These are phyloP conservation scores for Alternaria angustiovoidea DNA, from an alignment of 2,329 filamentous ascomycete genomes.

Conservation along the genomic window DNA sequence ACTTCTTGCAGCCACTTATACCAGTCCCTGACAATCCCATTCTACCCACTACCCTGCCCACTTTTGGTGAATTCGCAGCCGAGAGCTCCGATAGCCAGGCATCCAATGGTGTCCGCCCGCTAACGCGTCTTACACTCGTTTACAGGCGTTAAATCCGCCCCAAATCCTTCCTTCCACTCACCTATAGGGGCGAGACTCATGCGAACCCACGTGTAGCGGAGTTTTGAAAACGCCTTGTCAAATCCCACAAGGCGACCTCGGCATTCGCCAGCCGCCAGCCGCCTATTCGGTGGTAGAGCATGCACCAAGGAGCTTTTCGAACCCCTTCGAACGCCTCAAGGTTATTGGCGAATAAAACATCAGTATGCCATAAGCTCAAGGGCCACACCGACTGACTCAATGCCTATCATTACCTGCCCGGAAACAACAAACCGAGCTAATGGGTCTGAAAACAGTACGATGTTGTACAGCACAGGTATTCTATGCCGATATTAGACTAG, in stretches of 20 bases:
- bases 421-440: slow-evolving; percentile 19
- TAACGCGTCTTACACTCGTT: slow-evolving; percentile 8
- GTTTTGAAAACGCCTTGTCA: slow-evolving; percentile 7
- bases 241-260: slow-evolving; percentile 4
- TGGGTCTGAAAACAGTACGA: slow-evolving; percentile 2
- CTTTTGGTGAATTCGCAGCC: slow-evolving; percentile 7
- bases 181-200: slow-evolving; percentile 16
- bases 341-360: slow-evolving; percentile 11
- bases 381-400: slow-evolving; percentile 20
- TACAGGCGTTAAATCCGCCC: slow-evolving; percentile 10
- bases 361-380: slow-evolving; percentile 9
- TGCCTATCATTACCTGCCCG: slow-evolving; percentile 15
- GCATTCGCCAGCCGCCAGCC: slow-evolving; percentile 4
- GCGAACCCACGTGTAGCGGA: slow-evolving; percentile 17
- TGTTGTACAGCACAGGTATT: slow-evolving; percentile 3
- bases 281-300: slow-evolving; percentile 16
- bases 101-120: slow-evolving; percentile 8
- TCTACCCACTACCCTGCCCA: slow-evolving; percentile 14
- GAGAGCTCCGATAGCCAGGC: slow-evolving; percentile 7
- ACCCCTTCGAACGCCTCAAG: slow-evolving; percentile 11
- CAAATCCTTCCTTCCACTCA: slow-evolving; percentile 1
- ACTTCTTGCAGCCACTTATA: slow-evolving; percentile 11
- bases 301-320: slow-evolving; percentile 12
- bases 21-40: slow-evolving; percentile 2
- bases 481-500: slow-evolving; percentile 5